Base-by-base conservation (phyloP, 441 rosid species). In the Bocquillonia castaneifolia region DNA sequence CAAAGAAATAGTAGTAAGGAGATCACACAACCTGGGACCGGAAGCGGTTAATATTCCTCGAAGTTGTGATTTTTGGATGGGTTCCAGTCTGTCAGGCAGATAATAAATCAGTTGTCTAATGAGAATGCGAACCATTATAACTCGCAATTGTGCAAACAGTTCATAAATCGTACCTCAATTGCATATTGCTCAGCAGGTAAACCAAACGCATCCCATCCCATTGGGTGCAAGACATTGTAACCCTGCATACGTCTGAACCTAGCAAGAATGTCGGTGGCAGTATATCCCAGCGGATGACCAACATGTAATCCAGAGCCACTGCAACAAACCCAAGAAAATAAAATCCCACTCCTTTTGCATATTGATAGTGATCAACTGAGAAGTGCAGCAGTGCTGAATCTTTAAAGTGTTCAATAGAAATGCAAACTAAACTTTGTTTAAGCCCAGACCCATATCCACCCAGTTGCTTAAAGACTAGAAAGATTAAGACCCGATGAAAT, bases 131-230 rank as follows among this genome's bases (percentile, higher is more conserved):
- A 53, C 28, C 59, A 64, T 39, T 10, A 50, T 40, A 40, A 45
- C 10, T 18, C 68, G 45, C 9, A 72, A 34, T n/a, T 50, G 32
- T 10, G 39, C 10, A 45, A 64, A 69, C 51, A 5, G 65, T 18
- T 52, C 22, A 59, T 22, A 65, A 64, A 42, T 67, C 45, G 60
- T 63, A 93, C 97, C 93, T 91, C 91, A 70, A 91, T 94, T 6
- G 99, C 99, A 51, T 91, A 91, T 70, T 94, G 99, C 82, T 94
- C 97, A 9, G 99, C 97, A 48, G 99, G 97, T 81, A 94, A 84
- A 66, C 99, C 99, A 64, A 94, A 94, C 20, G 99, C 97, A 88
- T 94, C 99, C 96, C 97, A 93, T 54, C 96, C 99, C 96, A 88
- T 91, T 0, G 96, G 99, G 63, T 91, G 99, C 83, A 91, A 74